These are phyloP conservation scores for Tulasnella sp. DNA, from an alignment of 768 basidiomycete genomes.

Conservation along the genomic window DNA sequence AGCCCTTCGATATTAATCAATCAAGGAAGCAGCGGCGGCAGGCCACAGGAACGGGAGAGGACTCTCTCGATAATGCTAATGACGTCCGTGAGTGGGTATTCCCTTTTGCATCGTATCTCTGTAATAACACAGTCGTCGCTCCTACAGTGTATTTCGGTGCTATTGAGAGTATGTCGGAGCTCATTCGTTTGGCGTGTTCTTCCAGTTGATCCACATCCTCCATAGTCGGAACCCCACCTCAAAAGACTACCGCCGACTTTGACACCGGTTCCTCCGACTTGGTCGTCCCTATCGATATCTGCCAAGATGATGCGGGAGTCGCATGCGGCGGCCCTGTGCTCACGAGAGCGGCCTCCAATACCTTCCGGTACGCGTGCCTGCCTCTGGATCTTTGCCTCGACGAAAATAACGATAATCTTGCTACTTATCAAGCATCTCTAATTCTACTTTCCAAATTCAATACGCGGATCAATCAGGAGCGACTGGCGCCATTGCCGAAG, in stretches of 20 bases:
- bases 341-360: background rate
- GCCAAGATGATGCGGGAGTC: background rate
- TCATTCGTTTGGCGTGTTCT: too few relatives aligned
- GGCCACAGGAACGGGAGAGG: background rate
- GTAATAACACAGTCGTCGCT: background rate
- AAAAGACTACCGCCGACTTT: background rate
- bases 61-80: background rate
- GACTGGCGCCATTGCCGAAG: background rate
- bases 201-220: background rate
- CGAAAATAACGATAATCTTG: background rate
- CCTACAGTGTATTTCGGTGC: slow-evolving; percentile 1
- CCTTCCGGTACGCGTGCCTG: background rate
- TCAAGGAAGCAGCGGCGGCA: background rate
- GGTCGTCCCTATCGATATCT: background rate
- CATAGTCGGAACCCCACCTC: slow-evolving; percentile 11
- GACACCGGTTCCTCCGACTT: slow-evolving; percentile 19
- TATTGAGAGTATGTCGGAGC: background rate
- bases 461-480: slow-evolving; percentile 13
- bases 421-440: background rate
- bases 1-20: slow-evolving; percentile 4
- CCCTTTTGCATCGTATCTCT: background rate
- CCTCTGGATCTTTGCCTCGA: background rate
- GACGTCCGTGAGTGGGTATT: background rate
- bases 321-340: background rate
- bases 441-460: background rate